Conservation (phyloP, 345 rosid species). For the Rhizophora mangle region DNA sequence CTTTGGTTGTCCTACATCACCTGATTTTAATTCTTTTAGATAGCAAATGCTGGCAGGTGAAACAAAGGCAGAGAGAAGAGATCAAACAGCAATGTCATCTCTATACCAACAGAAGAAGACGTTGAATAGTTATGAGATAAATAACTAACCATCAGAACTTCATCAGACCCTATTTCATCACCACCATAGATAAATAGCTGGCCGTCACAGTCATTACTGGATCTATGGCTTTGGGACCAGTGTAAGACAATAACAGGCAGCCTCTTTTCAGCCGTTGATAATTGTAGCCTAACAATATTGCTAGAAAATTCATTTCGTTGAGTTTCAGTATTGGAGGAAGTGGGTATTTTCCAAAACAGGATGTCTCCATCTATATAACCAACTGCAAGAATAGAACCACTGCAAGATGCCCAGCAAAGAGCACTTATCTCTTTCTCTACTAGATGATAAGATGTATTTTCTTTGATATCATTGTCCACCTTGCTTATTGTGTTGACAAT, state of each 20-base stretch:
- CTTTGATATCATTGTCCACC: conserved; percentile 27
- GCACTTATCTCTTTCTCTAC: conserved; percentile 79
- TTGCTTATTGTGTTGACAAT: conserved; percentile 34
- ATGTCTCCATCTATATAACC: conserved; percentile 92
- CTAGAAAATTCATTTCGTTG: conserved; percentile 39
- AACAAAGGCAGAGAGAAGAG: too few species aligned
- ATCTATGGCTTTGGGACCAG: conserved; percentile 50
- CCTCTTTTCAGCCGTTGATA: conserved; percentile 67
- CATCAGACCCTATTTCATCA: conserved; percentile 77
- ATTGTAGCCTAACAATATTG: conserved; percentile 61
- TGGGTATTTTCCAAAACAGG: conserved; percentile 63
- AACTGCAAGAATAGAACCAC: conserved; percentile 80
- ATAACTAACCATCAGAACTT: conserved; percentile 66
- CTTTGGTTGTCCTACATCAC: too few species aligned
- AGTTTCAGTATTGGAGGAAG: conserved; percentile 29
- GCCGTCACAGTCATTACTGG: conserved; percentile 46
- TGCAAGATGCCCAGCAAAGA: conserved; percentile 79
- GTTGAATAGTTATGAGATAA: conserved; percentile 6
- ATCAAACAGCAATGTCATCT: too few species aligned
- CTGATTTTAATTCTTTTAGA: too few species aligned
- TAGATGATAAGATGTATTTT: conserved; percentile 30
- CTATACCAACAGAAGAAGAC: neutral
- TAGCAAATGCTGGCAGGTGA: too few species aligned
- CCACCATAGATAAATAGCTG: conserved; percentile 82
- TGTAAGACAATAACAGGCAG: conserved; percentile 74